Conservation (phyloP, 805 yeast species). For the Kuraishia molischiana region DNA sequence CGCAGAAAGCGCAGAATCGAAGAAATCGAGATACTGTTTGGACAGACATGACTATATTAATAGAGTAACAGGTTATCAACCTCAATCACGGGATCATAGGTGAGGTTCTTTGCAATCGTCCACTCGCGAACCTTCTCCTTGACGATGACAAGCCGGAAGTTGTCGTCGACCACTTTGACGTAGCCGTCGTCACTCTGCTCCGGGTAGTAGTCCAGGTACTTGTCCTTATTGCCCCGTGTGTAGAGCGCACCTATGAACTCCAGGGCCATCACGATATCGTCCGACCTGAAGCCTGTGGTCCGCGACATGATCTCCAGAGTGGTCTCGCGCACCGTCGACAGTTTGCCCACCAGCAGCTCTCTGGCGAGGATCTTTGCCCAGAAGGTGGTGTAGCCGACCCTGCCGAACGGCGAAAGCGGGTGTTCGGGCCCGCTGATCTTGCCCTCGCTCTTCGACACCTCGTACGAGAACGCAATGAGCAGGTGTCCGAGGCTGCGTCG, state of each 20-base stretch:
- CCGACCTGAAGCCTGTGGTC: slow-evolving; percentile 54
- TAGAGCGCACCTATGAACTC: slow-evolving; percentile 41
- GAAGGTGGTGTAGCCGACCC: slow-evolving; percentile 56
- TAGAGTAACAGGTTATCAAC: slow-evolving; percentile 15
- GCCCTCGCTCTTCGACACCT: slow-evolving; percentile 55
- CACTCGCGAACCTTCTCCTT: slow-evolving; percentile 16
- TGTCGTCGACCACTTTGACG: slow-evolving; percentile 14
- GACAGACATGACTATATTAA: slow-evolving; percentile 7
- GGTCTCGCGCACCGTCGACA: slow-evolving; percentile 19
- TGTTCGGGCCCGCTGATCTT: slow-evolving; percentile 81
- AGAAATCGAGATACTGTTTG: slow-evolving; percentile 58
- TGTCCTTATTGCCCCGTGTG: slow-evolving; percentile 14
- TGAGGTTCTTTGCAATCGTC: slow-evolving; percentile 14
- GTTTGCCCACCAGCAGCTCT: slow-evolving; percentile 30
- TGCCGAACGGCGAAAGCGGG: slow-evolving; percentile 81
- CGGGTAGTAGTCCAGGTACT: slow-evolving; percentile 18
- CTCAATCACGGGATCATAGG: slow-evolving; percentile 9
- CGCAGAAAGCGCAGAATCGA: slow-evolving; percentile 60
- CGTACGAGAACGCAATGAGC: slow-evolving; percentile 77
- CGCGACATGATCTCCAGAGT: slow-evolving; percentile 40
- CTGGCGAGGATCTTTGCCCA: slow-evolving; percentile 56
- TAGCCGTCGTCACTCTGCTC: slow-evolving; percentile 8
- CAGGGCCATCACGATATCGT: slow-evolving; percentile 51
- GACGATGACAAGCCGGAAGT: slow-evolving; percentile 13
- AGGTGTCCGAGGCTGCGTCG: slow-evolving; percentile 67